These are phyloP conservation scores for Coniochaeta sp. DNA, from an alignment of 2,329 filamentous ascomycete species.

Conservation along the genomic window DNA sequence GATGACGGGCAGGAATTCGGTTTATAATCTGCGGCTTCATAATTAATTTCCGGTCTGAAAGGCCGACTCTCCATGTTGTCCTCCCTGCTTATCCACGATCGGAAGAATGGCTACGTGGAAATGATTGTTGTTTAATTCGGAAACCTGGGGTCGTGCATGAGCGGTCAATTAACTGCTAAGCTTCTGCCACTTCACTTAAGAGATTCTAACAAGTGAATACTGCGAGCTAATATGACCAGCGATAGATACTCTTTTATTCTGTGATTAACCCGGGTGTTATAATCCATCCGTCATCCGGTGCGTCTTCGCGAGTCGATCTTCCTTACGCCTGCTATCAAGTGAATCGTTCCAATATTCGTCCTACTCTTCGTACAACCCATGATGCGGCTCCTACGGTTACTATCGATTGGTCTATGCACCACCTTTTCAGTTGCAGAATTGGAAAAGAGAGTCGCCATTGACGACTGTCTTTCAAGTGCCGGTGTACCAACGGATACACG, in stretches of 20 bases:
- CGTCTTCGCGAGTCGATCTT: background rate
- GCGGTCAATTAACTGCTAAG: background rate
- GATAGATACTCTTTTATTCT: background rate
- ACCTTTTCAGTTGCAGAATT: background rate
- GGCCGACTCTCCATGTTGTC: background rate
- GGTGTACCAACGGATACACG: slow-evolving; percentile 15
- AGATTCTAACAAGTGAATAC: background rate
- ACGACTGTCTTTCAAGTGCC: slow-evolving; percentile 19
- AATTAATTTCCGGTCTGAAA: background rate
- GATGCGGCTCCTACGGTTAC: background rate
- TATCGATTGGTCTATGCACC: background rate
- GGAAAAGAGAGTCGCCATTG: slow-evolving; percentile 13
- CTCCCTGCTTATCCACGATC: background rate
- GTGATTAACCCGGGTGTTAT: background rate
- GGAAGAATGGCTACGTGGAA: background rate
- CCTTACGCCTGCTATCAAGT: background rate
- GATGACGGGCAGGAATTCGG: background rate
- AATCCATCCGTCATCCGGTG: background rate
- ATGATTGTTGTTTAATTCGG: background rate
- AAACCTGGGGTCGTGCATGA: background rate
- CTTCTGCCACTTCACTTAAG: background rate
- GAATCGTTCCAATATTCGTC: background rate
- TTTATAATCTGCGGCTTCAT: background rate
- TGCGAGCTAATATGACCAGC: background rate
- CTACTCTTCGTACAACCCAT: background rate